Evolutionary conservation across 2,329 filamentous ascomycete genomes (phyloP), one percentile per base, ranked within the genome.

Genomic region (Aspergillus sp.): DNA sequence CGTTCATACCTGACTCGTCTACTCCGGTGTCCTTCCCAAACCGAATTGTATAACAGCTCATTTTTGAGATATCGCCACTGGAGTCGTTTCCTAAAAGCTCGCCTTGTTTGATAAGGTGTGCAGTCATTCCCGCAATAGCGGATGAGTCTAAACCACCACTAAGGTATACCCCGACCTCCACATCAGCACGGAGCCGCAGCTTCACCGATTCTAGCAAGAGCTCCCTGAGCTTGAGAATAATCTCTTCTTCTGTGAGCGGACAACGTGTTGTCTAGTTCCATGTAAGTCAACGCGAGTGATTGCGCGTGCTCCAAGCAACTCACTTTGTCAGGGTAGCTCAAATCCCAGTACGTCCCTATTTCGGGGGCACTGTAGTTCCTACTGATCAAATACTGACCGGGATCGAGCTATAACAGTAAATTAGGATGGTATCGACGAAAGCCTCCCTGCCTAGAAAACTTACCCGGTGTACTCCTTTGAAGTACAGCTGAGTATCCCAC

Each of bases 91-190:
- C 81, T n/a, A 83, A 68, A 37, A 73, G 70, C 20, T 75, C 70
- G n/a, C 78, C 75, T 50, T 80, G 69, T 41, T 76, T 72, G n/a
- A 79, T 74, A 2, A 86, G 73, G 58, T 85, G 74, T 1, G 77
- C 79, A 2, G 81, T 78, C 63, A 86, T 84, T 3, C 84, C 83
- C 7, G 83, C 83, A 20, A 86, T 70, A 2, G 78, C 75, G 0
- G 83, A 85, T 0, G 82, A 84, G 65, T 86, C 83, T 49, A 86
- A 78, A 1, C 84, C 84, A 4, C 84, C 83, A 20, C 77, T 81
- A 0, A 86, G 71, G 56, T 83, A 86, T 51, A 86, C 72, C 2
- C 82, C 84, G 3, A 86, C 74, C 0, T 82, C 82, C 0, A 86
- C 84, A 65, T 86, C 84, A 1, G 83, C 83, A 15, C 79, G 75